Evolutionary conservation across 164 flowering plant species (phyloP).

Genomic region (Vitis riparia): DNA sequence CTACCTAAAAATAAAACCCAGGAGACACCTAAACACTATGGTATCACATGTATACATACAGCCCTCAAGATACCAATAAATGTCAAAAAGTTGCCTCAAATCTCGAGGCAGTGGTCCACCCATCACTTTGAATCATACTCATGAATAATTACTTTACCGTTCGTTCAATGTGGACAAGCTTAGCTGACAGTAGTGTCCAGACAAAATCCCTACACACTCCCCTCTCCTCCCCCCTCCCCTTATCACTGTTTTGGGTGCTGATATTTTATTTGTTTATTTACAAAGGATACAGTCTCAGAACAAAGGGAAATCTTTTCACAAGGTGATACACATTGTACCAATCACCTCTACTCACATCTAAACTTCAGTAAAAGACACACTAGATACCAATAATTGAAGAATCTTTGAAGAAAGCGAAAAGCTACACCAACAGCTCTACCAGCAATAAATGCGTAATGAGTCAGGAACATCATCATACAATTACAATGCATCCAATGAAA

Average conservation of each 20-base stretch:
- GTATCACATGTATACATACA: conserved; percentile 7
- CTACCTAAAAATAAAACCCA: too few relatives aligned
- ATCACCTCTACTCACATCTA: not conserved
- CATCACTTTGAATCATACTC: not conserved
- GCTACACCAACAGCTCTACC: not conserved
- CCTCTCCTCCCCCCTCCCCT: too few relatives aligned
- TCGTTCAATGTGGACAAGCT: conserved; percentile 1
- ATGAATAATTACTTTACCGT: not conserved
- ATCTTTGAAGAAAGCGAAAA: conserved; percentile 9
- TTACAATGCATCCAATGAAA: not conserved
- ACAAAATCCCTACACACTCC: too few relatives aligned
- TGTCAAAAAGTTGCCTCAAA: conserved; percentile 8
- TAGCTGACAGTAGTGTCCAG: too few relatives aligned
- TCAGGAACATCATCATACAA: conserved; percentile 11
- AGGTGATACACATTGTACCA: not conserved
- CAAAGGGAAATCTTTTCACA: not conserved
- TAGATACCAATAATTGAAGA: conserved; percentile 16
- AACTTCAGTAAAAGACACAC: not conserved
- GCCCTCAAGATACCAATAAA: not conserved
- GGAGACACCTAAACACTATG: not conserved
- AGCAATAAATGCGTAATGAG: conserved; percentile 7
- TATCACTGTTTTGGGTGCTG: not conserved
- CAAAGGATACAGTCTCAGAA: not conserved
- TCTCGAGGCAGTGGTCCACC: conserved; percentile 1
- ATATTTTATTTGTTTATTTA: too few relatives aligned